A percentile compares a stretch with the other conserved stretches of the same genome.
Conservation (phyloP, 768 basidiomycete genomes). For the Megacollybia marginata region DNA sequence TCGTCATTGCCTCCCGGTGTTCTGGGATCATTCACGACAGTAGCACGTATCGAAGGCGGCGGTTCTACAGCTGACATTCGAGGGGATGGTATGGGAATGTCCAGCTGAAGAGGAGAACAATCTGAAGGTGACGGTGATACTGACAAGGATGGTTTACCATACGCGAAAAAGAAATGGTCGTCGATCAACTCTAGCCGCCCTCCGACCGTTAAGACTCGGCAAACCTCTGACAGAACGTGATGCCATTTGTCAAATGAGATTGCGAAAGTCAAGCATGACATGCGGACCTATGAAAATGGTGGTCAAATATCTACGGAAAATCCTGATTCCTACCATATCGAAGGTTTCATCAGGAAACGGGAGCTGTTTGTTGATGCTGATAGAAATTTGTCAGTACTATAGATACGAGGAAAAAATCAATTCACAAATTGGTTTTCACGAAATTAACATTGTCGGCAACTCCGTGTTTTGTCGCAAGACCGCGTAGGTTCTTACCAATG, state of each 20-base stretch:
- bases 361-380: conserved; percentile 32
- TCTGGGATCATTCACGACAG: no score
- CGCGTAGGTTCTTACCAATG: conserved; percentile 11
- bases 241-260: conserved; percentile 40
- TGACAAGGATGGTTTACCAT: conserved; percentile 12
- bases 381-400: not conserved
- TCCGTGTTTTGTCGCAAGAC: conserved; percentile 9
- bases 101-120: conserved; percentile 3
- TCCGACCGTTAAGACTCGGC: conserved; percentile 37
- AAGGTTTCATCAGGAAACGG: conserved; percentile 43
- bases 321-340: conserved; percentile 29
- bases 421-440: conserved; percentile 16
- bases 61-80: not conserved
- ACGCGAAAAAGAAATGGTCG: conserved; percentile 41
- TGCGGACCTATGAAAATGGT: conserved; percentile 15
- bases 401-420: not conserved
- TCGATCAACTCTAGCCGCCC: conserved; percentile 49
- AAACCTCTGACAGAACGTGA: conserved; percentile 34
- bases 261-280: conserved; percentile 37
- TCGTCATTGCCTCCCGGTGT: not conserved
- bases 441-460: conserved; percentile 13
- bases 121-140: conserved; percentile 1
- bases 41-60: no score
- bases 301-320: no score
- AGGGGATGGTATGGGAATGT: conserved; percentile 9